Evolutionary conservation across 2,329 filamentous ascomycete species (phyloP).

Genomic region (Fusarium setosum): DNA sequence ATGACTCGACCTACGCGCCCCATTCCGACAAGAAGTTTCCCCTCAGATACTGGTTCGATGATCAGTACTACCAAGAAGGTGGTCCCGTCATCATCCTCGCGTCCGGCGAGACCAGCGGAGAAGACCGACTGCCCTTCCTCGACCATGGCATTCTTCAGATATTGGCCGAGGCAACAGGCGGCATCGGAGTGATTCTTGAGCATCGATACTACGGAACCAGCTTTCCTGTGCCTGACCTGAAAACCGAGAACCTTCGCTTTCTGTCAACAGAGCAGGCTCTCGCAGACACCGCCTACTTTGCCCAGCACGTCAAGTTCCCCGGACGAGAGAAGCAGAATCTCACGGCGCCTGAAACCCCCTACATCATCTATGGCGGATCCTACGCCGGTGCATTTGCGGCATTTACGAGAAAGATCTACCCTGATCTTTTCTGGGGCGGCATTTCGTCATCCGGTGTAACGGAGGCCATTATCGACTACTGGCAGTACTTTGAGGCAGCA

Average conservation of each 20-base stretch:
- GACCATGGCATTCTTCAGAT: constrained; percentile 82
- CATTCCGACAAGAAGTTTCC: constrained; percentile 76
- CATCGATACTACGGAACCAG: constrained; percentile 89
- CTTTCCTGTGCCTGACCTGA: constrained; percentile 74
- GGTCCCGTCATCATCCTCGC: constrained; percentile 85
- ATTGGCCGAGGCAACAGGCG: constrained; percentile 76
- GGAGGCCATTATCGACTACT: constrained; percentile 81
- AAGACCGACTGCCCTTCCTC: constrained; percentile 74
- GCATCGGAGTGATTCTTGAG: constrained; percentile 84
- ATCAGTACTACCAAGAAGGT: constrained; percentile 77
- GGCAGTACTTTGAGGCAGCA: constrained; percentile 67
- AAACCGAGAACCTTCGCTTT: constrained; percentile 79
- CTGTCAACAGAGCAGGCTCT: constrained; percentile 85
- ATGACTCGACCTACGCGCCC: constrained; percentile 81
- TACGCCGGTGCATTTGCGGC: constrained; percentile 86
- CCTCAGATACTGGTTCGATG: constrained; percentile 87
- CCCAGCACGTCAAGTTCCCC: constrained; percentile 75
- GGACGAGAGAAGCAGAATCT: constrained; percentile 76
- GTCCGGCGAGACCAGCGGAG: constrained; percentile 75
- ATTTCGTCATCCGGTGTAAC: constrained; percentile 87
- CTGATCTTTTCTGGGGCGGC: constrained; percentile 80
- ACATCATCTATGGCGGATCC: constrained; percentile 84
- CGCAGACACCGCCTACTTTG: constrained; percentile 86
- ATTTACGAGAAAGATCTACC: constrained; percentile 80
- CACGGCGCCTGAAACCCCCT: constrained; percentile 73